A percentile compares a stretch with the other conserved stretches of the same genome.
These are phyloP conservation scores for Candolleomyces aberdarensis DNA, from an alignment of 768 basidiomycete genomes.

Conservation along the genomic window DNA sequence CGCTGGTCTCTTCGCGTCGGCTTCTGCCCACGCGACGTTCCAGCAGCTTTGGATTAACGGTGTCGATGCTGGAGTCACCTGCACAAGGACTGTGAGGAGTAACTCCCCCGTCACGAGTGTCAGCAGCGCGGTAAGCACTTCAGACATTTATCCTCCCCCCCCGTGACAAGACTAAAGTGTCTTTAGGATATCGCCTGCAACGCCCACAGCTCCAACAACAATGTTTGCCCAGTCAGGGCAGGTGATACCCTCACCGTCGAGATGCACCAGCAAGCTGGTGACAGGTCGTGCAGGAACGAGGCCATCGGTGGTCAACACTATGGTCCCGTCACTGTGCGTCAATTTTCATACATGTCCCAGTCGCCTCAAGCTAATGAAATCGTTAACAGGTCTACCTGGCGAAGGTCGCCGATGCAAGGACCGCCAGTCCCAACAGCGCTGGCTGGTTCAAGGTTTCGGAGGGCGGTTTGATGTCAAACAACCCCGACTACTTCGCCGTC, in stretches of 20 bases:
- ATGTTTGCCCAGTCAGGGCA: conserved; percentile 45
- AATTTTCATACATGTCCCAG: conserved; percentile 16
- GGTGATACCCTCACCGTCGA: conserved; percentile 48
- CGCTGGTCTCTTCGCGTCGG: conserved; percentile 36
- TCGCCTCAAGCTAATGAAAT: conserved; percentile 9
- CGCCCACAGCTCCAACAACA: conserved; percentile 28
- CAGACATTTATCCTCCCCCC: background rate
- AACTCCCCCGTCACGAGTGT: conserved; percentile 47
- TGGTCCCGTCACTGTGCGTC: conserved; percentile 36
- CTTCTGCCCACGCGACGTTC: conserved; percentile 51
- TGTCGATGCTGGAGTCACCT: conserved; percentile 44
- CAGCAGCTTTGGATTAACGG: conserved; percentile 52
- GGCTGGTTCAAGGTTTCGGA: conserved; percentile 53
- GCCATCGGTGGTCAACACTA: conserved; percentile 52
- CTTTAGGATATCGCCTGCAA: conserved; percentile 49
- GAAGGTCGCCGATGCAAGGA: conserved; percentile 41
- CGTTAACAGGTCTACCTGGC: conserved; percentile 40
- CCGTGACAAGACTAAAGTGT: background rate
- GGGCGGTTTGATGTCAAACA: conserved; percentile 45
- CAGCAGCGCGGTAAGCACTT: conserved; percentile 24
- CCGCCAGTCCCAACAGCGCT: conserved; percentile 38
- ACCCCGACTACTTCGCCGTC: conserved; percentile 44
- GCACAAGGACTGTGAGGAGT: conserved; percentile 41
- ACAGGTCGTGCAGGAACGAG: conserved; percentile 42
- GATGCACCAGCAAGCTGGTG: conserved; percentile 51